phyloP scores from a whole-genome alignment of 2,329 filamentous ascomycete species.

The Claviceps humidiphila region DNA sequence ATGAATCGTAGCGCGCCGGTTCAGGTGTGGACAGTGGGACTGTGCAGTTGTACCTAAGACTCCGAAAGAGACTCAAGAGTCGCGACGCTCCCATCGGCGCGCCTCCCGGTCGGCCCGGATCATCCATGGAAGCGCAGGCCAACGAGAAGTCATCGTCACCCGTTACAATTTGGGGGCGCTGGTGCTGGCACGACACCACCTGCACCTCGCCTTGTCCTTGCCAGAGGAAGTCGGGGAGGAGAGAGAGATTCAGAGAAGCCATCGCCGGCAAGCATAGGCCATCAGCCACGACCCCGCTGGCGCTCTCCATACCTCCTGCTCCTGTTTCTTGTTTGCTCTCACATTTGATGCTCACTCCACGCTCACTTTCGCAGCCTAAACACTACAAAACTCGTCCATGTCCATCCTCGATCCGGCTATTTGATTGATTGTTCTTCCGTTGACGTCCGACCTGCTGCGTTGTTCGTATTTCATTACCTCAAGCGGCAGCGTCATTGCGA shows the following conservation, averaged over 20 bases:
- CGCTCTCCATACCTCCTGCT: slow-evolving; percentile 1
- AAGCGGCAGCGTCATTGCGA: slow-evolving; percentile 2
- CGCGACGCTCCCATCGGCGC: neutral
- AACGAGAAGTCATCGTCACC: no score
- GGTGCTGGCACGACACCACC: no score
- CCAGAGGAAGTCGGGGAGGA: neutral
- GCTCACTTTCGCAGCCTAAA: neutral
- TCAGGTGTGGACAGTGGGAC: neutral
- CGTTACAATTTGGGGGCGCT: no score
- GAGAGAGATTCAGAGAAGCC: neutral
- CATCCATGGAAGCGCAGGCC: neutral
- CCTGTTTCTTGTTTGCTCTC: neutral
- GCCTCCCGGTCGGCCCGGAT: neutral
- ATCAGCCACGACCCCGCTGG: slow-evolving; percentile 4
- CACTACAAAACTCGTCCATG: neutral
- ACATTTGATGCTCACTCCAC: neutral
- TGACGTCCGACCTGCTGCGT: neutral
- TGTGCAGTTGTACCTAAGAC: neutral
- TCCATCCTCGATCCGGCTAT: neutral
- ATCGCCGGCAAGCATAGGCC: slow-evolving; percentile 2
- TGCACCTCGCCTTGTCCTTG: neutral
- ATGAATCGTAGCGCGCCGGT: slow-evolving; percentile 1
- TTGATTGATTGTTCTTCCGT: neutral
- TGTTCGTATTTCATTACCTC: neutral
- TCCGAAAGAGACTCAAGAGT: no score